Evolutionary conservation across 2,329 filamentous ascomycete genomes (phyloP).

Genomic region (Achaetomium macrosporum): DNA sequence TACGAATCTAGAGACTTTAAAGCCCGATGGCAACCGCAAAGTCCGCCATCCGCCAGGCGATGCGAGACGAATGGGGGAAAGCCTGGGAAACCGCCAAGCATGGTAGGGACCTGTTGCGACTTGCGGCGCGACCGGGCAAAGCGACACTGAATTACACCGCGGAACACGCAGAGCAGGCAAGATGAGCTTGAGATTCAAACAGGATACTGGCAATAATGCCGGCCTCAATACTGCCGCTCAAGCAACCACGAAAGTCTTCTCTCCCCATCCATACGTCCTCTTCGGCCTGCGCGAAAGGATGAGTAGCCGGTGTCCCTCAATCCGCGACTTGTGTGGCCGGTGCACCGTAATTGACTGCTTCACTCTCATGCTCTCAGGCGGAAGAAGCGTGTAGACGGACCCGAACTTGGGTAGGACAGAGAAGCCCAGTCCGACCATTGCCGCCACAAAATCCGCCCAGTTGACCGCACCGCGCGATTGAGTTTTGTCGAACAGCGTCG

Average conservation of each 20-base stretch:
- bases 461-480: slow-evolving; percentile 28
- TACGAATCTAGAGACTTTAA: too few species aligned
- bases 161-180: neutral
- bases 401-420: slow-evolving; percentile 36
- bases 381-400: slow-evolving; percentile 37
- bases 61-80: too few species aligned
- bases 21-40: too few species aligned
- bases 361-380: slow-evolving; percentile 25
- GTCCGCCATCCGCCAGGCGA: too few species aligned
- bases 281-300: slow-evolving; percentile 30
- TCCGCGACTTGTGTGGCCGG: slow-evolving; percentile 33
- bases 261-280: slow-evolving; percentile 33
- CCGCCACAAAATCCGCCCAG: slow-evolving; percentile 36
- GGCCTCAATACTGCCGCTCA: neutral
- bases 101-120: too few species aligned
- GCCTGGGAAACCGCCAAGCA: too few species aligned
- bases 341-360: slow-evolving; percentile 32
- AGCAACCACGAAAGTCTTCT: slow-evolving; percentile 28
- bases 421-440: slow-evolving; percentile 39
- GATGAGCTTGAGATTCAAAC: too few species aligned
- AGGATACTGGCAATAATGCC: neutral
- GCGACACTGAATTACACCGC: neutral
- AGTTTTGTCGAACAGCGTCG: too few species aligned
- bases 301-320: slow-evolving; percentile 30
- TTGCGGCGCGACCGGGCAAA: too few species aligned